phyloP scores from a whole-genome alignment of 2,329 filamentous ascomycete genomes.

The Calonectria honghensis region DNA sequence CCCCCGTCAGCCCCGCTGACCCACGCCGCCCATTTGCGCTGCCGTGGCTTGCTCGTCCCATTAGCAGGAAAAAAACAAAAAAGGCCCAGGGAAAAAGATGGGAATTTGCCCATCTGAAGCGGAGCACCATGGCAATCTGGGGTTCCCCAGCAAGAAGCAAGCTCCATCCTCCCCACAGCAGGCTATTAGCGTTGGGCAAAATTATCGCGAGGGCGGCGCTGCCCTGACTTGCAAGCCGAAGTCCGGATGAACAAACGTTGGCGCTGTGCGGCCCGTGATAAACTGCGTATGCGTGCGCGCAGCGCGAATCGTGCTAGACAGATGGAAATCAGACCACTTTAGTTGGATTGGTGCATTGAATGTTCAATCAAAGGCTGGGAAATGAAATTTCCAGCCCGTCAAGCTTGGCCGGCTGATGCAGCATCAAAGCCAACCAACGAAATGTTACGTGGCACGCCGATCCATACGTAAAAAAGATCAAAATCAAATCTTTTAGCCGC shows the following conservation, averaged over 20 bases:
- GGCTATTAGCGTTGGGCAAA: background rate
- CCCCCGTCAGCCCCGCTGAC: background rate
- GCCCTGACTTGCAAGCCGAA: background rate
- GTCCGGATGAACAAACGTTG: background rate
- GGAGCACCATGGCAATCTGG: background rate
- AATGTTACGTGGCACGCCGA: slow-evolving; percentile 21
- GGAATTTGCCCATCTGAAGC: background rate
- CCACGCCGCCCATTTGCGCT: slow-evolving; percentile 8
- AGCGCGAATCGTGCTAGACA: background rate
- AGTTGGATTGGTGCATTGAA: background rate
- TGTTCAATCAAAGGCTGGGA: background rate
- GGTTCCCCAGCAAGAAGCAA: background rate
- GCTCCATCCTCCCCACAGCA: background rate
- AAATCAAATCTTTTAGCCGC: background rate
- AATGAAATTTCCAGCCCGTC: background rate
- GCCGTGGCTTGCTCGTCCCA: background rate
- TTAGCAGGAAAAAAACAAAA: background rate
- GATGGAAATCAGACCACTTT: background rate
- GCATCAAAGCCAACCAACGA: slow-evolving; percentile 18
- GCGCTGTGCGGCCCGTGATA: slow-evolving; percentile 8
- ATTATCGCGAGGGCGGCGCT: background rate
- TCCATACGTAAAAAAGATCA: background rate
- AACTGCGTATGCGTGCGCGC: background rate
- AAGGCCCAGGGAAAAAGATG: background rate
- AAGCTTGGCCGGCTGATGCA: background rate